phyloP scores from a whole-genome alignment of 164 flowering plant species.

The Vitis rotundifolia region DNA sequence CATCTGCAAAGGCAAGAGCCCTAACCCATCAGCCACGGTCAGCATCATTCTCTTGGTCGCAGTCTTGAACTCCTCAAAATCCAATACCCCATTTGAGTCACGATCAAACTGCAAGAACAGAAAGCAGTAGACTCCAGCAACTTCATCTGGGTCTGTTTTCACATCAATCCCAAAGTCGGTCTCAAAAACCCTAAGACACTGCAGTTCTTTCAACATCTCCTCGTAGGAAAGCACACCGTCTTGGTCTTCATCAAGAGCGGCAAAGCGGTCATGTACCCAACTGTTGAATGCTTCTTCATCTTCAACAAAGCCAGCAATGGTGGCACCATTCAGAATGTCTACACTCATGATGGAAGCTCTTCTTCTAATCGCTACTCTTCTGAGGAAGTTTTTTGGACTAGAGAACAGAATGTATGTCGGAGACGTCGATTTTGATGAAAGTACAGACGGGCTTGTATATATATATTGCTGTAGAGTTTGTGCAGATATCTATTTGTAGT shows the following conservation, averaged over 20 bases:
- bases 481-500: no score
- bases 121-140: slow-evolving; percentile 19
- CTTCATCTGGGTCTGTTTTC: slow-evolving; percentile 27
- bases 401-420: no score
- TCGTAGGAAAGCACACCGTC: slow-evolving; percentile 32
- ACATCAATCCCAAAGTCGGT: slow-evolving; percentile 33
- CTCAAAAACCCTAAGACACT: slow-evolving; percentile 30
- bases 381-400: no score
- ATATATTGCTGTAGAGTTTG: no score
- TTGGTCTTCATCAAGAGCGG: slow-evolving; percentile 22
- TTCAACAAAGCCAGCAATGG: slow-evolving; percentile 28
- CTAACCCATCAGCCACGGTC: slow-evolving; percentile 37
- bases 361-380: no score
- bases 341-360: slow-evolving; percentile 24
- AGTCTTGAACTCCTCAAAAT: slow-evolving; percentile 34
- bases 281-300: slow-evolving; percentile 30
- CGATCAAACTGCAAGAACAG: slow-evolving; percentile 31
- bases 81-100: slow-evolving; percentile 31
- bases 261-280: slow-evolving; percentile 19
- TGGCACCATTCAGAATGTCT: slow-evolving; percentile 30
- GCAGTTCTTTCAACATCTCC: slow-evolving; percentile 35
- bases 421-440: no score
- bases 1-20: slow-evolving; percentile 38
- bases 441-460: no score
- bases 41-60: slow-evolving; percentile 37